Base-by-base conservation (phyloP, 192 early-diverging fungal species). In the Coemansia sp. region DNA sequence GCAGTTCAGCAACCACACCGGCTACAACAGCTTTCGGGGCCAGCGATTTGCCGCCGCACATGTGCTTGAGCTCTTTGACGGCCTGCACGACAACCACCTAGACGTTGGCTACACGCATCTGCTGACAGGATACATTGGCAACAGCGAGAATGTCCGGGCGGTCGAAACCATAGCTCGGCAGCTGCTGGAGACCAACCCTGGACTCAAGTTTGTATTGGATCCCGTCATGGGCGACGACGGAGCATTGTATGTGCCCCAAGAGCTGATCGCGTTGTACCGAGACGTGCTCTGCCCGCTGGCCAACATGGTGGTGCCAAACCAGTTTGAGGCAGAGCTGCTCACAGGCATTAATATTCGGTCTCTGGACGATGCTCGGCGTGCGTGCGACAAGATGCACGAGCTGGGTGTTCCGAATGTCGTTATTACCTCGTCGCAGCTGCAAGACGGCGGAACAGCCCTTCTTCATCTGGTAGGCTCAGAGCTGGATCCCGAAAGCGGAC, bases 1-100 rank as follows among this genome's bases (percentile, higher is more conserved):
- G 28, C 93, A 93, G 73, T 91, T 98, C 72, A 94, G 93, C 60
- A 98, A 98, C 78, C 96, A 98, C 80, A 93, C 91, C 8, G 93
- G 92, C 4, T 97, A 95, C 74, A 90, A 91, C 55, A 81, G 65
- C 0, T 90, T 90, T 70, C 90, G 81, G 8, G 96, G 96, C 6
- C 75, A 88, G 61, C 86, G 89, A 51, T 83, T 91, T 45, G 78
- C 86, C 6, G 88, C 87, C 2, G 70, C 81, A 3, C 86, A 93
- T 20, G 68, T 96, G n/a, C 72, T 85, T 17, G 85, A 88, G 22
- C 74, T 96, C 4, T 88, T 90, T 72, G 85, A 86, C 12, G 94
- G 94, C 2, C 79, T 96, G 32, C 79, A 90, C 59, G 73, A 45
- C 12, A 98, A 96, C 72, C 88, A 88, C 1, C 85, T 96, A 5